Conservation (phyloP, 139 green algal genomes). For the Chlamydomonas incerta region DNA sequence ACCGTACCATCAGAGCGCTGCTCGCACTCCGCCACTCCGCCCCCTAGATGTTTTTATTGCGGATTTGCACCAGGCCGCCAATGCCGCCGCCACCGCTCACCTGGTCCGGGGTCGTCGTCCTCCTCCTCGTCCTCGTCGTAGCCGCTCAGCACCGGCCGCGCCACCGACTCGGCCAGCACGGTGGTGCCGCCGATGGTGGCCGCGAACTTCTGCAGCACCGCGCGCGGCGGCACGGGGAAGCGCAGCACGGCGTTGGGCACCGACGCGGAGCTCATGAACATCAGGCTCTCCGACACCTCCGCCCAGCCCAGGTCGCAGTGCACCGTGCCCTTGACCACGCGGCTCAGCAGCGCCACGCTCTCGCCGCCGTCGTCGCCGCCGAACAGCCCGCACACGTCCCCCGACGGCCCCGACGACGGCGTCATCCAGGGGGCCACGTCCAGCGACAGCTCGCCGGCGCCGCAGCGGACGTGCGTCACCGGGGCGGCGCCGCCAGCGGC, state of each 20-base stretch:
- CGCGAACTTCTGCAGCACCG: conserved; percentile 20
- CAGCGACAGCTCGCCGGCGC: conserved; percentile 13
- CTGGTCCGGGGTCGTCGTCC: conserved; percentile 12
- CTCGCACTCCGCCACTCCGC: too few species aligned
- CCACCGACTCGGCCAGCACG: conserved; percentile 15
- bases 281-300: conserved; percentile 22
- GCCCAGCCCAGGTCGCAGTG: conserved; percentile 38
- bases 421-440: conserved; percentile 21
- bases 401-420: not conserved
- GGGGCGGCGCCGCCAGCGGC: not conserved
- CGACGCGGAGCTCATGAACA: conserved; percentile 11
- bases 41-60: too few species aligned
- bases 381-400: conserved; percentile 28
- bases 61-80: too few species aligned
- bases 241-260: conserved; percentile 18
- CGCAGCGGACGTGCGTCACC: not conserved
- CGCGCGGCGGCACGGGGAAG: conserved; percentile 16
- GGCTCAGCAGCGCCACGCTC: conserved; percentile 36
- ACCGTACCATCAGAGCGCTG: too few species aligned
- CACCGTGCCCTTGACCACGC: conserved; percentile 23
- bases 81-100: too few species aligned
- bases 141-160: not conserved
- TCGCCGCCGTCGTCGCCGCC: conserved; percentile 29
- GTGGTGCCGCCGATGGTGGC: conserved; percentile 39
- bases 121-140: conserved; percentile 20